phyloP scores from a whole-genome alignment of 441 rosid genomes.

The Metrosideros polymorpha region DNA sequence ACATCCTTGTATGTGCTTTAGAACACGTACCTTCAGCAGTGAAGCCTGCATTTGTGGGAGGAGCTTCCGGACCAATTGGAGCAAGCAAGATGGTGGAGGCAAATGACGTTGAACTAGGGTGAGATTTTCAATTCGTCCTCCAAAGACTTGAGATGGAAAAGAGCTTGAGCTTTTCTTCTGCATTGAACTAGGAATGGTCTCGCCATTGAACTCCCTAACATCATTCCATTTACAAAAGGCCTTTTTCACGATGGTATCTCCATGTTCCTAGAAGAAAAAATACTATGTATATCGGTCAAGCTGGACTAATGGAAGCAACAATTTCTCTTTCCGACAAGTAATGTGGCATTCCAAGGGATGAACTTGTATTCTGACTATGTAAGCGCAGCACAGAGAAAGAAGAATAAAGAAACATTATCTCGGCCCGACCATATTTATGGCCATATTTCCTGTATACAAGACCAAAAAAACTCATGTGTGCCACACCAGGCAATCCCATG shows the following conservation, averaged over 20 bases:
- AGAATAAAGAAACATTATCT: no score
- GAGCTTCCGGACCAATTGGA: neutral
- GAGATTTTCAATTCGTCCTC: neutral
- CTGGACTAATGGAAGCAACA: neutral
- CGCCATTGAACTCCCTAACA: neutral
- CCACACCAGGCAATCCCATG: no score
- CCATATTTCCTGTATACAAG: no score
- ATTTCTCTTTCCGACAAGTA: neutral
- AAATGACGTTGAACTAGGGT: neutral
- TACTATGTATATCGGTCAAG: neutral
- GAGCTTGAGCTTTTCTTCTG: neutral
- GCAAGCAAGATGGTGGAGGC: neutral
- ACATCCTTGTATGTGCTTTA: neutral
- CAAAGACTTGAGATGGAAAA: neutral
- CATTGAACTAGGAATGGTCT: neutral
- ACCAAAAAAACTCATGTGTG: no score
- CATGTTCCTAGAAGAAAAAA: neutral
- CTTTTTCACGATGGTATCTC: neutral
- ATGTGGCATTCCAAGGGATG: neutral
- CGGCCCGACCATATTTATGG: no score
- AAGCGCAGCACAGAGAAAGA: neutral
- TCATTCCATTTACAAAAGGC: neutral
- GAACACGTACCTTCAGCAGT: neutral
- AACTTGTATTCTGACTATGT: neutral
- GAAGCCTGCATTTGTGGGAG: neutral